These are phyloP conservation scores for Beauveria medogensis DNA, from an alignment of 2,329 filamentous ascomycete species.

Conservation along the genomic window DNA sequence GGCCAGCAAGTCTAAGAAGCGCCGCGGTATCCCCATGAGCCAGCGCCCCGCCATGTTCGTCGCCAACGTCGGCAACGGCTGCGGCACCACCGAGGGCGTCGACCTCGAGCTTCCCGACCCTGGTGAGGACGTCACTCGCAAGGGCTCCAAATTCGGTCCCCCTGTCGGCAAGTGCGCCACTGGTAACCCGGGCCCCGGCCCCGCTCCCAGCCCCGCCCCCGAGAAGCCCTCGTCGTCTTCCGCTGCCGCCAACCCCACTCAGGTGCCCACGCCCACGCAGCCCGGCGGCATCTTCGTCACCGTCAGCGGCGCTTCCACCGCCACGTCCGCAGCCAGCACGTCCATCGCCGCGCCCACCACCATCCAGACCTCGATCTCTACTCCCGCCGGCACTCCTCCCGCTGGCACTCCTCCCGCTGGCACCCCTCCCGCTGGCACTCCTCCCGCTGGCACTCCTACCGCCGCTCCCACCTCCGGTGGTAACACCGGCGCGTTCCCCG, in stretches of 20 bases:
- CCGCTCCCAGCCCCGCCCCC: neutral
- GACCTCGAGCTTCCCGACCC: constrained; percentile 60
- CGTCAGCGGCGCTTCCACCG: constrained; percentile 12
- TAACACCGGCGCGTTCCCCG: constrained; percentile 18
- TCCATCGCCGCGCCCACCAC: neutral
- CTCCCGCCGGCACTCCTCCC: constrained; percentile 15
- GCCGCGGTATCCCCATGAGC: constrained; percentile 35
- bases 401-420: constrained; percentile 17
- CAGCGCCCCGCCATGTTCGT: constrained; percentile 60
- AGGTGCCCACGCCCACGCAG: constrained; percentile 12
- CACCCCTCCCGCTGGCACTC: too few relatives aligned
- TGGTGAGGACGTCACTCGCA: constrained; percentile 39
- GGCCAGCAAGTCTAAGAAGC: constrained; percentile 24
- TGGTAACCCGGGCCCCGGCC: constrained; percentile 8
- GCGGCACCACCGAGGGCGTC: constrained; percentile 42
- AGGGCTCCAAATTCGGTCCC: constrained; percentile 21
- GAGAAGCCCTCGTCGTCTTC: neutral
- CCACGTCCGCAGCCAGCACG: neutral
- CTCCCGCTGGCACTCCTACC: constrained; percentile 15
- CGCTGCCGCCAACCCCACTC: neutral
- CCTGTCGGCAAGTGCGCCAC: constrained; percentile 9
- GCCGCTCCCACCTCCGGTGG: constrained; percentile 6
- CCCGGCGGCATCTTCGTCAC: constrained; percentile 38
- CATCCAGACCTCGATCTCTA: neutral
- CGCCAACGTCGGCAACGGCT: constrained; percentile 41